Evolutionary conservation across 805 yeast genomes (phyloP).

Genomic region (Komagataella phaffii): DNA sequence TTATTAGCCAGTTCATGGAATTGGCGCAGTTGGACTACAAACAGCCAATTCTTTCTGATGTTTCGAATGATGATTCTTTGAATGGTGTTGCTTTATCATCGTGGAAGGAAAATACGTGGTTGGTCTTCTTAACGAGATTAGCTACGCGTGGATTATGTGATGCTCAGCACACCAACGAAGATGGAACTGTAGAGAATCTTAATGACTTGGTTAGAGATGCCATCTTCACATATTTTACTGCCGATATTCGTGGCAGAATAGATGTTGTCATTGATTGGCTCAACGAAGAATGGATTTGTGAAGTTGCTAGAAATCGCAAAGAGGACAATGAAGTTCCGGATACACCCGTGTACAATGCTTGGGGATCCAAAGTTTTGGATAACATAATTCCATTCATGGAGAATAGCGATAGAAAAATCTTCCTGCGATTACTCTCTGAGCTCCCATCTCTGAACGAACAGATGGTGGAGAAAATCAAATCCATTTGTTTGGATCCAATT

Average conservation of each 20-base stretch:
- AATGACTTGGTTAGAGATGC: conserved; percentile 56
- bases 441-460: conserved; percentile 60
- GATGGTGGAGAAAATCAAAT: conserved; percentile 50
- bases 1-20: conserved; percentile 45
- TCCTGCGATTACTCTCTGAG: conserved; percentile 77
- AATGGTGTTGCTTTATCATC: conserved; percentile 36
- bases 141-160: conserved; percentile 67
- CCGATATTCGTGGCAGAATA: conserved; percentile 56
- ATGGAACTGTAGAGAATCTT: conserved; percentile 13
- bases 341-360: conserved; percentile 45
- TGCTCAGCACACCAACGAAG: background rate
- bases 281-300: conserved; percentile 86
- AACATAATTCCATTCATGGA: conserved; percentile 78
- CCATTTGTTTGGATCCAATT: conserved; percentile 77
- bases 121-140: conserved; percentile 56
- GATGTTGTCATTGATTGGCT: conserved; percentile 83
- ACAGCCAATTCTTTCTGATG: background rate
- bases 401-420: conserved; percentile 62
- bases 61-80: conserved; percentile 18
- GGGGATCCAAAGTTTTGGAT: conserved; percentile 65
- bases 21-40: conserved; percentile 23
- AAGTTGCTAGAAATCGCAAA: conserved; percentile 14
- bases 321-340: conserved; percentile 11
- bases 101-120: conserved; percentile 63
- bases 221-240: conserved; percentile 59